Conservation (phyloP, 2,329 filamentous ascomycete species). For the Penicillium sp. region DNA sequence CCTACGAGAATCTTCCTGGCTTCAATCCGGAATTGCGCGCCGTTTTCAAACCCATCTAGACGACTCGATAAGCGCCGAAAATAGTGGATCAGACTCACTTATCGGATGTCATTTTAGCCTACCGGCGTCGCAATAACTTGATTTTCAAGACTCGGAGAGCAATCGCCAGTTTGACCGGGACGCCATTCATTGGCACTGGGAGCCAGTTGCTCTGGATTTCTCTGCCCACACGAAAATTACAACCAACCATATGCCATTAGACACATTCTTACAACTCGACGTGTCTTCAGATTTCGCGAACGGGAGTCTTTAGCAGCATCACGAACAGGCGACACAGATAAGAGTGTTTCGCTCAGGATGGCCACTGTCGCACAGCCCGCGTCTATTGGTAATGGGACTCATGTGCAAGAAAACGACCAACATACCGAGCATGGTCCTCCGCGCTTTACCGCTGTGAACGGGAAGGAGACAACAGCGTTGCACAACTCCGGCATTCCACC, state of each 20-base stretch:
- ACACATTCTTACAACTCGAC: background rate
- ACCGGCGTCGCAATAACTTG: background rate
- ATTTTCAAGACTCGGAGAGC: background rate
- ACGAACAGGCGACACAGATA: background rate
- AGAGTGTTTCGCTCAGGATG: conserved; percentile 23
- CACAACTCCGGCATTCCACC: conserved; percentile 2
- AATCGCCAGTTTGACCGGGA: background rate
- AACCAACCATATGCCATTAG: background rate
- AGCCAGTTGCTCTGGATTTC: background rate
- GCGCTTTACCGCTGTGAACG: conserved; percentile 46
- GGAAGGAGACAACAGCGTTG: conserved; percentile 25
- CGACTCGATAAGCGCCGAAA: background rate
- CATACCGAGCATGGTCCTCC: conserved; percentile 40
- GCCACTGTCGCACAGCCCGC: conserved; percentile 30
- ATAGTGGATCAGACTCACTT: background rate
- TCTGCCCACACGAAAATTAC: background rate
- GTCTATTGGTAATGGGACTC: conserved; percentile 29
- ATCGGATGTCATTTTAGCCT: no score
- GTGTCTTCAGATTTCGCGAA: background rate
- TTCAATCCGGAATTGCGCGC: background rate
- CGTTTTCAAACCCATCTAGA: background rate
- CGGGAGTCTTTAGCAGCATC: background rate
- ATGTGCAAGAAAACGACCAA: conserved; percentile 32
- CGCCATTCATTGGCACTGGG: background rate
- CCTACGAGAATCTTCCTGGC: background rate